phyloP scores from a whole-genome alignment of 1,139 yeast species.

The Scheffersomyces titani region DNA sequence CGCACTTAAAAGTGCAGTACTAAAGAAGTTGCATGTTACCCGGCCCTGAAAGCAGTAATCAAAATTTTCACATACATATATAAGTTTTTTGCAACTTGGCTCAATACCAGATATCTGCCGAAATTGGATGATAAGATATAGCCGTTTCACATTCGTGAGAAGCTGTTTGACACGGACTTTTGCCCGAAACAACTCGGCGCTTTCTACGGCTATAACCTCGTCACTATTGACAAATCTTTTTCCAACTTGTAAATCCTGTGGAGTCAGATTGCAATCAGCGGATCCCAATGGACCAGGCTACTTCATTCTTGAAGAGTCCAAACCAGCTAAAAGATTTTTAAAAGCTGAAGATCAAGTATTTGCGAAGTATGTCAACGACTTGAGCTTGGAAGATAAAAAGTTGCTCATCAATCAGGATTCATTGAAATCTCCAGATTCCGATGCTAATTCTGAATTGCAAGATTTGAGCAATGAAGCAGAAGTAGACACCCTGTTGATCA shows the following conservation, averaged over 20 bases:
- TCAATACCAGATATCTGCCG: neutral
- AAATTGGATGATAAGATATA: neutral
- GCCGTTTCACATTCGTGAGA: neutral
- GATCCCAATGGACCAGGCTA: constrained; percentile 42
- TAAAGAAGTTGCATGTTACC: neutral
- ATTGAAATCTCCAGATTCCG: neutral
- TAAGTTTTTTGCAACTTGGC: neutral
- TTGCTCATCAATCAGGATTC: constrained; percentile 21
- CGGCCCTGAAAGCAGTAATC: neutral
- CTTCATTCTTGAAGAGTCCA: constrained; percentile 23
- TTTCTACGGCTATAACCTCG: constrained; percentile 4
- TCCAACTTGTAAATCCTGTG: constrained; percentile 46
- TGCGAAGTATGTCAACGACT: constrained; percentile 14
- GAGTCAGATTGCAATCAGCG: constrained; percentile 47
- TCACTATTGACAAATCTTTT: constrained; percentile 14
- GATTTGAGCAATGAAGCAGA: neutral
- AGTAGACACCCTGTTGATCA: neutral
- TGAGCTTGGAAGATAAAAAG: constrained; percentile 27
- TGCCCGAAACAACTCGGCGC: neutral
- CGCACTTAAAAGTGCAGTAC: neutral
- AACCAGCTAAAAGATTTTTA: constrained; percentile 5
- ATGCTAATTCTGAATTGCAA: neutral
- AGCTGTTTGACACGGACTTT: neutral
- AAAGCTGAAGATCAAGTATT: constrained; percentile 25
- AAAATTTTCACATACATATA: neutral